These are phyloP conservation scores for Drechslerella stenobrocha DNA, from an alignment of 2,329 filamentous ascomycete genomes.

Conservation along the genomic window DNA sequence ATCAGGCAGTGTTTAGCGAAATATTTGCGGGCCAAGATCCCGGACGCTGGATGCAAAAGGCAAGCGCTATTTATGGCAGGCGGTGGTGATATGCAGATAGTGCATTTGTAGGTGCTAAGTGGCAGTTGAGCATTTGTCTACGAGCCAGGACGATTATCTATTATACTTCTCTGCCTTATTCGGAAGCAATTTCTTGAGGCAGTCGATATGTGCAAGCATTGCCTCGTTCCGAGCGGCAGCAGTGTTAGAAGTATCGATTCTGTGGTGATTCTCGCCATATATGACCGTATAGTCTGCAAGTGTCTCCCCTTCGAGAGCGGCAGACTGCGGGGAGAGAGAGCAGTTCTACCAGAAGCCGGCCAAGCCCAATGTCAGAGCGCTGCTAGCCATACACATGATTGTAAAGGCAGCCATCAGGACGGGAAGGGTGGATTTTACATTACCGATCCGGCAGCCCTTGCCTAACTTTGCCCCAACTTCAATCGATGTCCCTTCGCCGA, in stretches of 20 bases:
- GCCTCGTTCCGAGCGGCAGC: constrained; percentile 29
- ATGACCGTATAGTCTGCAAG: constrained; percentile 30
- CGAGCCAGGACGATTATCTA: constrained; percentile 2
- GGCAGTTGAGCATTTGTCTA: too few relatives aligned
- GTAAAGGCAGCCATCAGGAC: background rate
- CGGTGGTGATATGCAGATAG: too few relatives aligned
- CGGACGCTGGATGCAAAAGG: too few relatives aligned
- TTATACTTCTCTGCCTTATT: constrained; percentile 43
- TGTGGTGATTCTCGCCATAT: constrained; percentile 34
- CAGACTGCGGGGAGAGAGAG: constrained; percentile 32
- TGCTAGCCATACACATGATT: background rate
- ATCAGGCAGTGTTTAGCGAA: background rate
- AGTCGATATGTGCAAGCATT: constrained; percentile 39
- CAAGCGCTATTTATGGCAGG: too few relatives aligned
- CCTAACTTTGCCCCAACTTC: constrained; percentile 66
- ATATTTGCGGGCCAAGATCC: too few relatives aligned
- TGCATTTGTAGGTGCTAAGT: too few relatives aligned
- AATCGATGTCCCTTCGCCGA: constrained; percentile 63
- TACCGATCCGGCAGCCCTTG: constrained; percentile 65
- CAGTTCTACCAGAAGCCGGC: constrained; percentile 17
- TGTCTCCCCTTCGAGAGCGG: constrained; percentile 13
- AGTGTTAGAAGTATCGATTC: constrained; percentile 28
- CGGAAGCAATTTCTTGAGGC: constrained; percentile 37
- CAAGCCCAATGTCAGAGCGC: background rate
- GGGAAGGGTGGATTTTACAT: constrained; percentile 57